phyloP scores from a whole-genome alignment of 371 early-diverging fungal genomes.

The Sporodiniella umbellata region DNA sequence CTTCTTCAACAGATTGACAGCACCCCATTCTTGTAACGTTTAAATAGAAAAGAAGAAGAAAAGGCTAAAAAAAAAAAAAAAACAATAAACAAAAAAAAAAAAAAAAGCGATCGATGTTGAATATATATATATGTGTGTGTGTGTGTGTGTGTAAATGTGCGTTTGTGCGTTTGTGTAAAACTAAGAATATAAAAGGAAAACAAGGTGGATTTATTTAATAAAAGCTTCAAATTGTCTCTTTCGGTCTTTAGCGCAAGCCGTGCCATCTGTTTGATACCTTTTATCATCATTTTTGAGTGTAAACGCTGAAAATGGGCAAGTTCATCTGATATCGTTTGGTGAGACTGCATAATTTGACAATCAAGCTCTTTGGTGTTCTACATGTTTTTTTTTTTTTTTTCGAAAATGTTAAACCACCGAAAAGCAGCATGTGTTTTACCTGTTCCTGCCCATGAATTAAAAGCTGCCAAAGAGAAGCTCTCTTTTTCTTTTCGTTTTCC shows the following conservation, averaged over 20 bases:
- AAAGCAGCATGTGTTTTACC: no score
- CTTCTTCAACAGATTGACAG: conserved; percentile 79
- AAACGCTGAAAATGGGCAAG: conserved; percentile 39
- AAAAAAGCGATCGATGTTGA: no score
- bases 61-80: conserved; percentile 2
- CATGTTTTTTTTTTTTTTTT: conserved; percentile 34
- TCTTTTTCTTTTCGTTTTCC: conserved; percentile 20
- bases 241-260: conserved; percentile 16
- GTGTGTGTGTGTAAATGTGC: no score
- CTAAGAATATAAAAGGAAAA: background rate
- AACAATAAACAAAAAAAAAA: no score
- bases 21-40: conserved; percentile 76
- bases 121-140: no score
- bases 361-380: conserved; percentile 29
- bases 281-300: conserved; percentile 26
- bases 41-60: background rate
- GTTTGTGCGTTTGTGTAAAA: no score
- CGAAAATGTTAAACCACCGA: no score
- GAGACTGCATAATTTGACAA: conserved; percentile 38
- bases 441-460: conserved; percentile 26
- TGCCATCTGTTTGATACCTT: conserved; percentile 8
- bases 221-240: conserved; percentile 5
- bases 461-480: conserved; percentile 32
- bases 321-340: conserved; percentile 45
- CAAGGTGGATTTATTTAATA: background rate